Evolutionary conservation across 768 basidiomycete genomes (phyloP).

Genomic region (Mycena leptocephala): DNA sequence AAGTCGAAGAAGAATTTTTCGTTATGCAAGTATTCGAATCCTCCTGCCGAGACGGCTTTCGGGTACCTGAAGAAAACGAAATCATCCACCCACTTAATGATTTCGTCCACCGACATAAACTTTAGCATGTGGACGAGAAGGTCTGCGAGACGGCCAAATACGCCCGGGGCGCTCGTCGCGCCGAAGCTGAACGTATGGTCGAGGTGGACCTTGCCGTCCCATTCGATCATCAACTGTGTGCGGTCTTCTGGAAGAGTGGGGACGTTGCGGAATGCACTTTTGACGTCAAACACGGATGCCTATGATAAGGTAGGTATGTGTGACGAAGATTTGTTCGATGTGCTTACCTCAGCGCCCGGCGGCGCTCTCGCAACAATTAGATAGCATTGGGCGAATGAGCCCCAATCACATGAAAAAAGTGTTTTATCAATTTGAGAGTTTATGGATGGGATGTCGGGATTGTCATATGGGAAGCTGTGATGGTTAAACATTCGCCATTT

Average conservation of each 20-base stretch:
- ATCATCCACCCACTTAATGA: constrained; percentile 44
- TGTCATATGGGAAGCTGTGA: constrained; percentile 22
- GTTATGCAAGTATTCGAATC: constrained; percentile 13
- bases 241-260: constrained; percentile 18
- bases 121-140: constrained; percentile 25
- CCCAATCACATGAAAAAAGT: constrained; percentile 37
- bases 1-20: constrained; percentile 28
- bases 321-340: too few relatives aligned
- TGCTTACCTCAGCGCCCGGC: constrained; percentile 9
- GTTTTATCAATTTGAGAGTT: constrained; percentile 31
- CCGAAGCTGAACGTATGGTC: constrained; percentile 36
- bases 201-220: constrained; percentile 15
- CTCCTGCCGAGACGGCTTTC: neutral
- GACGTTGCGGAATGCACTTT: constrained; percentile 20
- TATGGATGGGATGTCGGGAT: constrained; percentile 2
- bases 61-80: constrained; percentile 39
- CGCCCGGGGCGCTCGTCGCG: constrained; percentile 15
- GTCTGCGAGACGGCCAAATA: constrained; percentile 39
- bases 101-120: neutral
- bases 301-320: neutral
- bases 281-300: constrained; percentile 30
- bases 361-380: neutral
- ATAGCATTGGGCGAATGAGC: constrained; percentile 29
- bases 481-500: constrained; percentile 30
- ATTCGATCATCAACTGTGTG: constrained; percentile 4